phyloP scores from a whole-genome alignment of 2,329 filamentous ascomycete genomes.

The Curvularia sp. region DNA sequence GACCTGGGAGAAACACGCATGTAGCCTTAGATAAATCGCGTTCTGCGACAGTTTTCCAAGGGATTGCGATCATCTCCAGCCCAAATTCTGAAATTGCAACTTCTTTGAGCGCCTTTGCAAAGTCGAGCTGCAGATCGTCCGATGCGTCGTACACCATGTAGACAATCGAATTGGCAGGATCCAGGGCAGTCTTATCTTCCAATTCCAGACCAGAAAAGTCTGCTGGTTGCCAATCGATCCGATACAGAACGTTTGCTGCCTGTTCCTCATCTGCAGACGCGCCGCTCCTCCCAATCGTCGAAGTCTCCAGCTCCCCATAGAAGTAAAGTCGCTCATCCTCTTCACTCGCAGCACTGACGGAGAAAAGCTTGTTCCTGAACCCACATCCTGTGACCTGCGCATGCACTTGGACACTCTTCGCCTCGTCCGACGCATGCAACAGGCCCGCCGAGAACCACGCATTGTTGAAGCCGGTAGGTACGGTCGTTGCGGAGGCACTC shows the following conservation, averaged over 20 bases:
- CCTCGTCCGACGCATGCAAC: not conserved
- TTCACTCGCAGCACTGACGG: slow-evolving; percentile 12
- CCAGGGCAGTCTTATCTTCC: not conserved
- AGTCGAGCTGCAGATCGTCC: slow-evolving; percentile 1
- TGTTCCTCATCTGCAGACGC: not conserved
- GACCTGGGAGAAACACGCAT: slow-evolving; percentile 17
- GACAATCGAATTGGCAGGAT: not conserved
- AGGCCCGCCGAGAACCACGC: slow-evolving; percentile 19
- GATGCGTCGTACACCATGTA: slow-evolving; percentile 16
- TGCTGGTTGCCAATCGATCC: slow-evolving; percentile 16
- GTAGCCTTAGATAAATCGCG: slow-evolving; percentile 10
- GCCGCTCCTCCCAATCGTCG: slow-evolving; percentile 17
- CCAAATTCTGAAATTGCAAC: not conserved
- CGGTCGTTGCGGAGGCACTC: slow-evolving; percentile 13
- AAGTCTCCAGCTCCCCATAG: slow-evolving; percentile 20
- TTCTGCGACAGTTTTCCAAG: slow-evolving; percentile 7
- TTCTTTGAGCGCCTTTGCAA: slow-evolving; percentile 5
- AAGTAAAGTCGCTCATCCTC: slow-evolving; percentile 12
- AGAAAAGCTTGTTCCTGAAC: slow-evolving; percentile 22
- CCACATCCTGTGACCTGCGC: slow-evolving; percentile 18
- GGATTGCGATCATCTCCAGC: not conserved
- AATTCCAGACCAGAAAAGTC: slow-evolving; percentile 3
- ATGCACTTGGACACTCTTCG: slow-evolving; percentile 12
- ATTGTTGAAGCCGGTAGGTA: slow-evolving; percentile 22
- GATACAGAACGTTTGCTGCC: slow-evolving; percentile 5